phyloP scores from a whole-genome alignment of 257 asterid species.

The Solanum tarapatanum region DNA sequence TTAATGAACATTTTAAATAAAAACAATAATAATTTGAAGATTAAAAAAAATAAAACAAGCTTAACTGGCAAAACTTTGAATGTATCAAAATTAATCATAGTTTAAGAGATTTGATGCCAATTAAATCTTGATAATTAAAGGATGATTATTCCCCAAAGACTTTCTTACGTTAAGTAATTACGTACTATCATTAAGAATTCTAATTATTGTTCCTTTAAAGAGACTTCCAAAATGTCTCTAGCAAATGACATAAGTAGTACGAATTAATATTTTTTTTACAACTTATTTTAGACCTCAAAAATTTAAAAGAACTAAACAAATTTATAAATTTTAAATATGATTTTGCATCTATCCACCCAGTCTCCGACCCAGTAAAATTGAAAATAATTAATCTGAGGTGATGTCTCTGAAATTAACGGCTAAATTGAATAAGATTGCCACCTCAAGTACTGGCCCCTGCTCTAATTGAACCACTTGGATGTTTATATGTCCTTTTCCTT shows the following conservation, averaged over 20 bases:
- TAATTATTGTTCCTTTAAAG: neutral
- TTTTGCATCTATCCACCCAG: neutral
- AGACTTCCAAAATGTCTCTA: neutral
- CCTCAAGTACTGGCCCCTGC: neutral
- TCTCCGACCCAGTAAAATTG: too few relatives aligned
- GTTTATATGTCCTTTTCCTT: neutral
- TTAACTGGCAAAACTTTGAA: slow-evolving; percentile 13
- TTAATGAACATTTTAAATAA: neutral
- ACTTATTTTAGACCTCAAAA: neutral
- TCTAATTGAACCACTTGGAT: neutral
- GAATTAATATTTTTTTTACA: neutral
- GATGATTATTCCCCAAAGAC: neutral
- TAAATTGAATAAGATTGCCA: neutral
- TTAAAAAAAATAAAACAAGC: neutral
- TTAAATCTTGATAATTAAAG: neutral
- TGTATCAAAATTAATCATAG: slow-evolving; percentile 1
- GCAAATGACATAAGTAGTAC: neutral
- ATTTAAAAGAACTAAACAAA: neutral
- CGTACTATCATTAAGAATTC: neutral
- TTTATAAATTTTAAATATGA: neutral
- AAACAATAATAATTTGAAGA: neutral
- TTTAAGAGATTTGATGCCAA: slow-evolving; percentile 9
- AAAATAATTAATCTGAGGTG: neutral
- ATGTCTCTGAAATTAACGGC: neutral
- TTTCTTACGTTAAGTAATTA: neutral